phyloP scores from a whole-genome alignment of 192 early-diverging fungal genomes.

The Mortierella alpina region DNA sequence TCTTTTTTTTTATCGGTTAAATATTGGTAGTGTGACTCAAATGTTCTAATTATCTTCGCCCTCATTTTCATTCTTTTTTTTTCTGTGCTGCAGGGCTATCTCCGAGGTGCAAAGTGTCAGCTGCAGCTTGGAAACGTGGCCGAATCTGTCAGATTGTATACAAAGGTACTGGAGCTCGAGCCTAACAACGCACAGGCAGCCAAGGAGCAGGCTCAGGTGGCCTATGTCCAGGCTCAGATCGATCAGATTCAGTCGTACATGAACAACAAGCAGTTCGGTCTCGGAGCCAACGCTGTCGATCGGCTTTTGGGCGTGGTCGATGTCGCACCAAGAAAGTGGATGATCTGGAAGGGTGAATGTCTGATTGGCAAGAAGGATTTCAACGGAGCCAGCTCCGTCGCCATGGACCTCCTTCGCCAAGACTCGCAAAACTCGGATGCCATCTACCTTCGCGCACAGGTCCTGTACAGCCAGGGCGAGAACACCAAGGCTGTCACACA shows the following conservation, averaged over 20 bases:
- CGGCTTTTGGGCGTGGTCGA: slow-evolving; percentile 56
- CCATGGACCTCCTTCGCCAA: slow-evolving; percentile 66
- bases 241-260: slow-evolving; percentile 58
- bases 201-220: slow-evolving; percentile 55
- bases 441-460: slow-evolving; percentile 71
- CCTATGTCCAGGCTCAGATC: slow-evolving; percentile 59
- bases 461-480: slow-evolving; percentile 79
- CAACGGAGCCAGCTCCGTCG: slow-evolving; percentile 70
- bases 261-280: slow-evolving; percentile 57
- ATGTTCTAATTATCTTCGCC: background rate
- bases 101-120: slow-evolving; percentile 79
- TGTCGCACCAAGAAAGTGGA: slow-evolving; percentile 68
- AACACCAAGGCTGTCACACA: slow-evolving; percentile 63
- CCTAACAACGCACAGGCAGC: slow-evolving; percentile 51
- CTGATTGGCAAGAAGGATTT: slow-evolving; percentile 70
- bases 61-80: background rate
- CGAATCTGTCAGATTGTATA: slow-evolving; percentile 64
- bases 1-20: background rate
- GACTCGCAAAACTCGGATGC: slow-evolving; percentile 80
- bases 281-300: slow-evolving; percentile 59
- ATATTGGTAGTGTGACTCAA: background rate
- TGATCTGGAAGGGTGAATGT: slow-evolving; percentile 72
- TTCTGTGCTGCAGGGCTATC: slow-evolving; percentile 31
- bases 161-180: slow-evolving; percentile 54
- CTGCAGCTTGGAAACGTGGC: slow-evolving; percentile 74